A percentile compares a stretch with the other conserved stretches of the same genome.
Evolutionary conservation across 75 land plant genomes (phyloP).

Genomic region (Cryptomeria japonica): DNA sequence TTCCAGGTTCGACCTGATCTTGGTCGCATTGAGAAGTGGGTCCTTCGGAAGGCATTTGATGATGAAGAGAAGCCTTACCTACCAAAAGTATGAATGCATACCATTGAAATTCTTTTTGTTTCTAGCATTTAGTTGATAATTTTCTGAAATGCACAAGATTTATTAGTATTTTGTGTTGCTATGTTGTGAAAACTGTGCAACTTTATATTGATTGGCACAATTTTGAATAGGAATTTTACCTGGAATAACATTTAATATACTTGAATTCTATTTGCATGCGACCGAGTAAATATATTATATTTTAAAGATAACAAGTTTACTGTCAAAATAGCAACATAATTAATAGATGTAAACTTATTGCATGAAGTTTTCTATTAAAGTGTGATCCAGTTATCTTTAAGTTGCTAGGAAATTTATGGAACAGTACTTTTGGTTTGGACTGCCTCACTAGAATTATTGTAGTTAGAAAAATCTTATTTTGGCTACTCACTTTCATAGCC

Average conservation of each 20-base stretch:
- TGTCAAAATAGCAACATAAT: not conserved
- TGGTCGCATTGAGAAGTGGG: constrained; percentile 89
- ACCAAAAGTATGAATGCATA: constrained; percentile 57
- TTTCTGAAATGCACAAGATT: not conserved
- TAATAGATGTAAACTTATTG: not conserved
- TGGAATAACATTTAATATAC: not conserved
- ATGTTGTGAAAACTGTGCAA: not conserved
- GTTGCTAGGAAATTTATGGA: not conserved
- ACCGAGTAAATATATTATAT: not conserved
- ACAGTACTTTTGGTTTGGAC: not conserved
- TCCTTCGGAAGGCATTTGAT: constrained; percentile 83
- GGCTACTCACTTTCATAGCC: not conserved
- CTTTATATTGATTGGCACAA: not conserved
- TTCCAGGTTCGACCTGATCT: constrained; percentile 55
- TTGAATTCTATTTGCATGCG: not conserved
- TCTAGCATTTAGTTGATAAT: not conserved
- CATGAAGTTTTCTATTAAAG: not conserved
- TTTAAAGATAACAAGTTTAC: not conserved
- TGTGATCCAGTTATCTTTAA: not conserved
- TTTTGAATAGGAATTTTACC: not conserved
- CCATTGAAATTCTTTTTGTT: not conserved
- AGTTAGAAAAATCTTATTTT: not conserved
- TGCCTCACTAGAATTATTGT: not conserved
- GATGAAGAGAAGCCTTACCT: constrained; percentile 77
- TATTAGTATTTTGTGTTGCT: not conserved